Evolutionary conservation across 2,329 filamentous ascomycete genomes (phyloP).

Genomic region (Nakataea oryzae): DNA sequence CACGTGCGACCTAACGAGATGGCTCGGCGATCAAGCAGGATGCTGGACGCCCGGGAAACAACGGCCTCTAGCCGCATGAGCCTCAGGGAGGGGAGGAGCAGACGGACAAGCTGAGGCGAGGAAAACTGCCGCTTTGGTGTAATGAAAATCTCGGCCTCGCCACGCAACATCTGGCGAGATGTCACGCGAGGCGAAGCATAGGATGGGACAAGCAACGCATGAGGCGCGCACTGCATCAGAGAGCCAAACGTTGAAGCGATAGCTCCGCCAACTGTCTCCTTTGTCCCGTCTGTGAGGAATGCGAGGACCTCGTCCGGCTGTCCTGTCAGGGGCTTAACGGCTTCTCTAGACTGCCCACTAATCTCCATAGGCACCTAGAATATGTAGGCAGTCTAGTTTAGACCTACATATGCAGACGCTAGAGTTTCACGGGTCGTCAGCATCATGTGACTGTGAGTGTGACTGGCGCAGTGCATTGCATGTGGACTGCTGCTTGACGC

Average conservation of each 20-base stretch:
- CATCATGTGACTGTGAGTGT: background rate
- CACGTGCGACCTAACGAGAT: background rate
- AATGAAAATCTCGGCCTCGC: background rate
- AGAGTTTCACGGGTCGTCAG: background rate
- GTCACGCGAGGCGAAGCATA: background rate
- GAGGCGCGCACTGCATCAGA: background rate
- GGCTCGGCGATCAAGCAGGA: background rate
- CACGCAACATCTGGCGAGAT: background rate
- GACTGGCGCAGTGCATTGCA: no score
- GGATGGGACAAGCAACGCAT: background rate
- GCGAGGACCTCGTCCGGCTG: background rate
- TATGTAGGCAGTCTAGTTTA: no score
- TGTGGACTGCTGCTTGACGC: background rate
- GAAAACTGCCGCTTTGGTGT: background rate
- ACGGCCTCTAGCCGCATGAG: no score
- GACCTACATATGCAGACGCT: no score
- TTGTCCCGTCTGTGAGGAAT: background rate
- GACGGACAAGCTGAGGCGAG: no score
- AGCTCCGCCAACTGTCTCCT: background rate
- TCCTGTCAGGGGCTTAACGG: no score
- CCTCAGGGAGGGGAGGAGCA: background rate
- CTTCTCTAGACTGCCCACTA: no score
- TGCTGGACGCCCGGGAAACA: background rate
- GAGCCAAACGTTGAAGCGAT: background rate
- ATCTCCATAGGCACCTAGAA: no score